Base-by-base conservation (phyloP, 73 alveolate genomes). In the Durusdinium trenchii region DNA sequence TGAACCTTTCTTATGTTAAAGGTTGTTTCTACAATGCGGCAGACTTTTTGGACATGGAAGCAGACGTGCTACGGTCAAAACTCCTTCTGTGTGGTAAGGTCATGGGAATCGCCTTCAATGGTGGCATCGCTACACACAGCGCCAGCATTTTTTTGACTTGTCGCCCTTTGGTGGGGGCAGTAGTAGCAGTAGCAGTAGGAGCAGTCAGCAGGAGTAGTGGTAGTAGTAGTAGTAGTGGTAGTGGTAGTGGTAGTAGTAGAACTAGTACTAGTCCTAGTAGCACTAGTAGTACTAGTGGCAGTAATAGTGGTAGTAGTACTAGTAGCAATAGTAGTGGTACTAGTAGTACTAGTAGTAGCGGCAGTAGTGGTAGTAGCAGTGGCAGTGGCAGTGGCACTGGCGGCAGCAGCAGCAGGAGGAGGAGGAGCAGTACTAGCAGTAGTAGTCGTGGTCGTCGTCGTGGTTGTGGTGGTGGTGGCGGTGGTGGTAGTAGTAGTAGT, bases 171-270 rank as follows among this genome's bases (percentile, higher is more conserved):
- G 82, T 69, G 43, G 82, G 10, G 28, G 82, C 28, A 35, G 82
- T 69, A 69, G 82, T 69, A 35, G 82, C 28, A 69, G 82, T 69
- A 35, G 82, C 28, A 69, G 82, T 69, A 35, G 82, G 10, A 69
- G 82, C 28, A 35, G 82, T 69, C 28, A 35, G 82, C 28, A 69
- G 82, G 10, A 35, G 82, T 69, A 69, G 82, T 69, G 43, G 82
- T 69, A 69, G 82, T 69, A 35, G 82, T 69, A 69, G 82, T 69
- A 35, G 82, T 69, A 69, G 82, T 69, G 43, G 82, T 35, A 69
- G 82, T 69, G 43, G 82, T 35, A 69, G 82, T 69, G 43, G 82
- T 69, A 69, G 82, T 69, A 35, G 82, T 35, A 69, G 82, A 16
- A 35, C 43, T 35, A 69, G 82, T 69, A 35, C 43, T 35, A 69